Evolutionary conservation across 352 stramenopile genomes (phyloP).

Genomic region (Globisporangium nagaii): DNA sequence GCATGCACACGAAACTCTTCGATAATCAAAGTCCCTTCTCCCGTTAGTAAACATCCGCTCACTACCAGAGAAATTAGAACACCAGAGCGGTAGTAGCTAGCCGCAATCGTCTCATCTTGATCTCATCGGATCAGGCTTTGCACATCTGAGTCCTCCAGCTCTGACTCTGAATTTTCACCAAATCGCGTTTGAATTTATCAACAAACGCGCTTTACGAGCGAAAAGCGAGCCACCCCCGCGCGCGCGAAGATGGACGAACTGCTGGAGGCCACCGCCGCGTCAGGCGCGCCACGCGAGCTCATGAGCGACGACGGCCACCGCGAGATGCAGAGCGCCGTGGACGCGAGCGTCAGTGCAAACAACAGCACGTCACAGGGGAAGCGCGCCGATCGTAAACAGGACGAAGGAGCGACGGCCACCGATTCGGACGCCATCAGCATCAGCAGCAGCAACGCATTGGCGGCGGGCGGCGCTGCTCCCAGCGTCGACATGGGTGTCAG

Average conservation of each 20-base stretch:
- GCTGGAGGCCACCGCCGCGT: slow-evolving; percentile 14
- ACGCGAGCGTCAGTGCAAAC: background rate
- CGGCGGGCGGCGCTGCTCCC: background rate
- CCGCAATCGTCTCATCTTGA: no score
- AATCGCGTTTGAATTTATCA: no score
- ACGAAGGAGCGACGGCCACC: background rate
- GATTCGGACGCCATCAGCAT: slow-evolving; percentile 6
- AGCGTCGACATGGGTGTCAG: background rate
- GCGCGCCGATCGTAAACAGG: background rate
- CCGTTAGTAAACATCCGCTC: no score
- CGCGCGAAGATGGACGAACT: slow-evolving; percentile 11
- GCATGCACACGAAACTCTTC: no score
- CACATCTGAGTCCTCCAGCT: no score
- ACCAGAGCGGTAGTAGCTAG: no score
- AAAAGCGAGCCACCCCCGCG: background rate
- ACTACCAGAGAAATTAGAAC: no score
- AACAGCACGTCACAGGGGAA: slow-evolving; percentile 8
- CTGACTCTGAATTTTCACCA: no score
- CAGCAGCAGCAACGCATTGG: slow-evolving; percentile 1
- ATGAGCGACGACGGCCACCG: background rate
- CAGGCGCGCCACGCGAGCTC: slow-evolving; percentile 1
- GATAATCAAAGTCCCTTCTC: no score
- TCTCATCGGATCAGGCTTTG: no score
- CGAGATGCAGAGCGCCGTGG: background rate
- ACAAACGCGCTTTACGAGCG: no score